phyloP scores from a whole-genome alignment of 1,284 basidiomycete genomes.

The Xerocomus cyaneibrunnescens region DNA sequence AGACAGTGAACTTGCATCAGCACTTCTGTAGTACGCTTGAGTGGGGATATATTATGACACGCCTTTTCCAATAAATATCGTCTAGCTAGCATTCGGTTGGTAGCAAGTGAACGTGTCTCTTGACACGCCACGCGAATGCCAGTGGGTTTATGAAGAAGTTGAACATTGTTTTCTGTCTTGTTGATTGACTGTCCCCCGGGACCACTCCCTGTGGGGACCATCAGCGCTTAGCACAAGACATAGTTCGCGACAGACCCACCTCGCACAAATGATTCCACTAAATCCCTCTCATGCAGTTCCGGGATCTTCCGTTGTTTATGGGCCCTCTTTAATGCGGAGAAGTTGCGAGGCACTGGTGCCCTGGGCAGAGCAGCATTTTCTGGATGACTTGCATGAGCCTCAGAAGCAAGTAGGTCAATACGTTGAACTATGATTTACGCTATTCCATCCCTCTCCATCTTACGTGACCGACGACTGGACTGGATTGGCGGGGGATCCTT shows the following conservation, averaged over 20 bases:
- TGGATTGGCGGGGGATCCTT: conserved; percentile 49
- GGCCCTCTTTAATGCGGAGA: conserved; percentile 67
- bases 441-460: conserved; percentile 37
- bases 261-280: conserved; percentile 76
- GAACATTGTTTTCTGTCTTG: conserved; percentile 83
- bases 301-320: conserved; percentile 62
- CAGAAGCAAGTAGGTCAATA: conserved; percentile 22
- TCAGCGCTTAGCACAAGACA: conserved; percentile 5
- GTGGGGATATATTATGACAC: conserved; percentile 33
- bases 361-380: conserved; percentile 45
- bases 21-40: conserved; percentile 10
- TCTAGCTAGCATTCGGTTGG: conserved; percentile 71
- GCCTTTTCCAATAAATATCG: conserved; percentile 69
- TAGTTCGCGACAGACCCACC: conserved; percentile 44
- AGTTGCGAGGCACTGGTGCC: conserved; percentile 42
- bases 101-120: conserved; percentile 70
- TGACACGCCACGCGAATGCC: conserved; percentile 77
- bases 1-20: conserved; percentile 17
- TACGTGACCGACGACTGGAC: conserved; percentile 48
- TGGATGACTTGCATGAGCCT: conserved; percentile 36
- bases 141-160: conserved; percentile 75
- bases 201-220: conserved; percentile 61
- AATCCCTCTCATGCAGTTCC: conserved; percentile 65
- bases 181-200: conserved; percentile 86
- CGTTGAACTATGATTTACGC: conserved; percentile 34